These are phyloP conservation scores for Penicillium goetzii DNA, from an alignment of 495 filamentous ascomycete species.

Conservation along the genomic window DNA sequence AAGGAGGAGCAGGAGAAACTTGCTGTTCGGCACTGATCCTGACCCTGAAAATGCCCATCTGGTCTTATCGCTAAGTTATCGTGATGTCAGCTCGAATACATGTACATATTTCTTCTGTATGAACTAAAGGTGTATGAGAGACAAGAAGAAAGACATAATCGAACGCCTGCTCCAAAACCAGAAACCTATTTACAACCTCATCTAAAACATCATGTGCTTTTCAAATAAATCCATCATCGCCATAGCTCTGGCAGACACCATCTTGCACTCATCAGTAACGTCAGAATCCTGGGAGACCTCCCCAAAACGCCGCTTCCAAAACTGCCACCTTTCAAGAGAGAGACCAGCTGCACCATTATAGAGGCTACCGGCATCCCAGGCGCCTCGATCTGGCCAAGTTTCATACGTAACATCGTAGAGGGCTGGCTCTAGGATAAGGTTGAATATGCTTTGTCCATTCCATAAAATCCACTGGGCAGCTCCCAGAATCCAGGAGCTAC, in stretches of 20 bases:
- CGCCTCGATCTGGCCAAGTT: slow-evolving; percentile 7
- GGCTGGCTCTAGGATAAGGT: slow-evolving; percentile 3
- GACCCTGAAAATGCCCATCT: neutral
- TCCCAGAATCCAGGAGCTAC: slow-evolving; percentile 11
- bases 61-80: neutral
- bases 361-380: neutral
- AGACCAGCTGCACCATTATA: slow-evolving; percentile 1
- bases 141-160: neutral
- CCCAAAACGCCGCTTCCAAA: slow-evolving; percentile 4
- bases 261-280: slow-evolving; percentile 8
- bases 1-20: slow-evolving; percentile 14
- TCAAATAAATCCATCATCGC: slow-evolving; percentile 12
- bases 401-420: slow-evolving; percentile 9
- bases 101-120: slow-evolving; percentile 7
- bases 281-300: neutral
- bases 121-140: slow-evolving; percentile 5
- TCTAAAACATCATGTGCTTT: slow-evolving; percentile 8
- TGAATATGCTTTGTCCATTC: slow-evolving; percentile 11
- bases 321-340: slow-evolving; percentile 8
- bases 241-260: neutral
- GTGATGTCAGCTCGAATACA: neutral
- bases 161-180: neutral
- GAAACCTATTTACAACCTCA: neutral
- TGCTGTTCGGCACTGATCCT: neutral
- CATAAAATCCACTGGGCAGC: slow-evolving; percentile 13